Conservation (phyloP, 352 stramenopile species). For the Phytophthora parvispora region DNA sequence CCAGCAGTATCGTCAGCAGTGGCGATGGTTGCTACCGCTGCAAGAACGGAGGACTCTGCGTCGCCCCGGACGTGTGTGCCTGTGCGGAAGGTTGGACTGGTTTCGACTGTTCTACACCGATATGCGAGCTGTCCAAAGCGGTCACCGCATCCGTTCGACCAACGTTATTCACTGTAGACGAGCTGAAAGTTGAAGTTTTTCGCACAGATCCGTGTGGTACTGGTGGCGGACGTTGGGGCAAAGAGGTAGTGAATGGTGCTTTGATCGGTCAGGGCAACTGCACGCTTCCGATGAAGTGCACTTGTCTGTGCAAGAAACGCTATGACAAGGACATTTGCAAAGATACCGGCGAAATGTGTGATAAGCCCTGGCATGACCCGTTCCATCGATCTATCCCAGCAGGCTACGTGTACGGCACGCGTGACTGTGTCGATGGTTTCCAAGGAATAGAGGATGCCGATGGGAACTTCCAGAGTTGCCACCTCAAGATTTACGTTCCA, state of each 20-base stretch:
- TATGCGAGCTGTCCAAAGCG: slow-evolving; percentile 80
- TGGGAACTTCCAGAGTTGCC: slow-evolving; percentile 94
- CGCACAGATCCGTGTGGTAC: slow-evolving; percentile 95
- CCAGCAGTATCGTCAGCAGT: slow-evolving; percentile 36
- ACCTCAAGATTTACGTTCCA: slow-evolving; percentile 96
- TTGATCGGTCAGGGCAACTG: slow-evolving; percentile 93
- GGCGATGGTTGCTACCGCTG: slow-evolving; percentile 96
- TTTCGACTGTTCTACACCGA: slow-evolving; percentile 95
- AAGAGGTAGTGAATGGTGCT: slow-evolving; percentile 78
- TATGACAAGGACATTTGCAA: slow-evolving; percentile 81
- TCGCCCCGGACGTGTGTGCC: slow-evolving; percentile 91
- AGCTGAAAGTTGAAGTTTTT: slow-evolving; percentile 93
- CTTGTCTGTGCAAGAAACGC: slow-evolving; percentile 91
- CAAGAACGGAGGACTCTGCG: slow-evolving; percentile 94
- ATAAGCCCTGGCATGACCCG: slow-evolving; percentile 85
- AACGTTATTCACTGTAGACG: slow-evolving; percentile 96
- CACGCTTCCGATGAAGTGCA: slow-evolving; percentile 92
- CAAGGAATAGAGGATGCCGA: slow-evolving; percentile 93
- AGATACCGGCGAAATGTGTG: slow-evolving; percentile 80
- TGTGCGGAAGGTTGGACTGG: slow-evolving; percentile 95
- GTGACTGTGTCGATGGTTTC: slow-evolving; percentile 94
- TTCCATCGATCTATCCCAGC: slow-evolving; percentile 77
- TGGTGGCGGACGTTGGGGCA: slow-evolving; percentile 76
- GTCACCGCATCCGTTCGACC: slow-evolving; percentile 68
- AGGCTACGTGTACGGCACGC: slow-evolving; percentile 94